Percentiles rank a stretch among this genome's conserved stretches.
These are phyloP conservation scores for Lactifluus pinguis DNA, from an alignment of 768 basidiomycete species.

Conservation along the genomic window DNA sequence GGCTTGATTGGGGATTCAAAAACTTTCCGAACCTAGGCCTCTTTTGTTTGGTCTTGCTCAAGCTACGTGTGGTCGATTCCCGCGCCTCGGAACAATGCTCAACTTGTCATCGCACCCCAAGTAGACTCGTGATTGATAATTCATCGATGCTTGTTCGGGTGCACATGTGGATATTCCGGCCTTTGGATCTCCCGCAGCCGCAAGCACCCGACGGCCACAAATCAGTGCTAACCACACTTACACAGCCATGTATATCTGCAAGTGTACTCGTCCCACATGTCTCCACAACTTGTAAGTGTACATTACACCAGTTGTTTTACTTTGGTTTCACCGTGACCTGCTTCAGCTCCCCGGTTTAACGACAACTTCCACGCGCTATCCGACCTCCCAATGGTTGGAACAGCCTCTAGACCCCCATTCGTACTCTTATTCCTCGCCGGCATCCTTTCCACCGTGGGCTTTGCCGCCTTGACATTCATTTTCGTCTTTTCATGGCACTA, in stretches of 20 bases:
- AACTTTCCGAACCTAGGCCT: too few relatives aligned
- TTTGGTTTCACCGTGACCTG: background rate
- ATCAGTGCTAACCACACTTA: background rate
- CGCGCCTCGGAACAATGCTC: background rate
- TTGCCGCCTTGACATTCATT: background rate
- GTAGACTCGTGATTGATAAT: background rate
- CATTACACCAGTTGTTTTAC: background rate
- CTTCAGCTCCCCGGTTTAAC: background rate
- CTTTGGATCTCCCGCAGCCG: background rate
- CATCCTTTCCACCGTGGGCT: background rate
- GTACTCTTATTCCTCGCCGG: background rate
- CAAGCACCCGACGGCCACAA: background rate
- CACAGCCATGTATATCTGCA: background rate
- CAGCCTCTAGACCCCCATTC: constrained; percentile 1
- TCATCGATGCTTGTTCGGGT: background rate
- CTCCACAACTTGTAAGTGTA: background rate
- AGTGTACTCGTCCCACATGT: background rate
- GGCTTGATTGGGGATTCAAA: background rate
- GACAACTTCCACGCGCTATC: background rate
- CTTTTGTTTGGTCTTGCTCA: background rate
- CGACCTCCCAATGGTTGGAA: background rate
- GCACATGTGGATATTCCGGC: background rate
- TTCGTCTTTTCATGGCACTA: background rate
- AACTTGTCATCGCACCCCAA: background rate
- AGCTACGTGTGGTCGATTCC: background rate